Conservation (phyloP, 78 protist genomes). For the Anaeramoeba flamelloides region DNA sequence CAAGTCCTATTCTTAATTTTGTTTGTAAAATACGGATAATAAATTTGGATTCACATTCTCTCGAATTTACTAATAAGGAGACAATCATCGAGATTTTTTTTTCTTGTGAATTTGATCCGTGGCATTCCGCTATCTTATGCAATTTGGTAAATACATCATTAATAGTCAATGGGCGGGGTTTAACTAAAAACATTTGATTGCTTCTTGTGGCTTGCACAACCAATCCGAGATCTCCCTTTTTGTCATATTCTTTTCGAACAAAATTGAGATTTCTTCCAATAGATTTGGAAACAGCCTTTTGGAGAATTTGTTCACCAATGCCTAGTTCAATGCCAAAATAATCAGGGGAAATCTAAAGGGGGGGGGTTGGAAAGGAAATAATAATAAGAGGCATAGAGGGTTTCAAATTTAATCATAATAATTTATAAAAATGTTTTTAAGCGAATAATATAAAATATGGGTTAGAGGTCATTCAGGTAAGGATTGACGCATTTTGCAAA, state of each 20-base stretch:
- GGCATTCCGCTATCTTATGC: not conserved
- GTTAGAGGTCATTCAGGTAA: too few species aligned
- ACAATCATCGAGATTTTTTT: not conserved
- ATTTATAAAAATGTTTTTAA: too few species aligned
- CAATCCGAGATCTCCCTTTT: not conserved
- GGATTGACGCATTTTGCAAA: too few species aligned
- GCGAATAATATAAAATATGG: too few species aligned
- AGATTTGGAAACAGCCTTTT: not conserved
- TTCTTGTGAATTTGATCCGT: not conserved
- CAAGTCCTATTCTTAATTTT: slow-evolving; percentile 82
- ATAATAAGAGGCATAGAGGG: too few species aligned
- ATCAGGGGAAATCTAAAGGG: not conserved
- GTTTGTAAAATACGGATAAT: slow-evolving; percentile 41
- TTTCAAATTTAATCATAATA: too few species aligned
- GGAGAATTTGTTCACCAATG: not conserved
- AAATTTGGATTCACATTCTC: slow-evolving; percentile 8
- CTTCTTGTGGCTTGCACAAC: not conserved
- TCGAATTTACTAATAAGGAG: not conserved
- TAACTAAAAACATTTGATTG: not conserved
- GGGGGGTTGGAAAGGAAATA: too few species aligned
- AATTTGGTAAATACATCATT: not conserved
- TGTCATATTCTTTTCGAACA: not conserved
- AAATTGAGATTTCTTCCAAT: not conserved
- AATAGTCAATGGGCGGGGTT: not conserved
- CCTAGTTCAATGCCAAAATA: not conserved